These are phyloP conservation scores for Gaeumannomyces sp. DNA, from an alignment of 2,329 filamentous ascomycete species.

Conservation along the genomic window DNA sequence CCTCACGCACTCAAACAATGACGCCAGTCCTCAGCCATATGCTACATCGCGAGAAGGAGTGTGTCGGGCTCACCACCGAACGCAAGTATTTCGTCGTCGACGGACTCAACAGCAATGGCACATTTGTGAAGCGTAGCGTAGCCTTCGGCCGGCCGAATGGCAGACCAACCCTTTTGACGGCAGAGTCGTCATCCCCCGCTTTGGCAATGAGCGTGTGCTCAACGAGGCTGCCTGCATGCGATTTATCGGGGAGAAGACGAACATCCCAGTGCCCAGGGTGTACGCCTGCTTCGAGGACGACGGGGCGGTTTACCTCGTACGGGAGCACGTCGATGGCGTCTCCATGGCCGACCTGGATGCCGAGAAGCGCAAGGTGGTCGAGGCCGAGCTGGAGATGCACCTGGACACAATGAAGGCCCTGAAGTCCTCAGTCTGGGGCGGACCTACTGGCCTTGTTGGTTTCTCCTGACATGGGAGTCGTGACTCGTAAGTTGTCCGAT, in stretches of 20 bases:
- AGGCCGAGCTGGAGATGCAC: too few relatives aligned
- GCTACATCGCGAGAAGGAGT: too few relatives aligned
- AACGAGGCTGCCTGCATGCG: conserved; percentile 24
- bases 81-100: too few relatives aligned
- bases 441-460: too few relatives aligned
- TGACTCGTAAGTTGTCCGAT: too few relatives aligned
- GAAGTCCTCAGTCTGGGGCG: too few relatives aligned
- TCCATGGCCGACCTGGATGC: conserved; percentile 22
- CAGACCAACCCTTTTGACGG: conserved; percentile 10
- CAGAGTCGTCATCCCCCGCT: conserved; percentile 2
- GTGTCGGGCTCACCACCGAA: too few relatives aligned
- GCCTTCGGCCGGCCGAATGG: conserved; percentile 24
- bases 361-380: too few relatives aligned
- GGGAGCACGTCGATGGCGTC: conserved; percentile 24
- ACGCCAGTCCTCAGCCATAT: too few relatives aligned
- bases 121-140: conserved; percentile 22
- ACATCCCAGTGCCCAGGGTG: conserved; percentile 23
- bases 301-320: conserved; percentile 24
- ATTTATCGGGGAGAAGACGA: conserved; percentile 20
- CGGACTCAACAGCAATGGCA: not conserved
- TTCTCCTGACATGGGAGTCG: too few relatives aligned
- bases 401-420: too few relatives aligned
- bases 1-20: too few relatives aligned
- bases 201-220: conserved; percentile 21
- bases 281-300: conserved; percentile 24